These are phyloP conservation scores for Colletotrichum australisinense DNA, from an alignment of 2,329 filamentous ascomycete genomes.

Conservation along the genomic window DNA sequence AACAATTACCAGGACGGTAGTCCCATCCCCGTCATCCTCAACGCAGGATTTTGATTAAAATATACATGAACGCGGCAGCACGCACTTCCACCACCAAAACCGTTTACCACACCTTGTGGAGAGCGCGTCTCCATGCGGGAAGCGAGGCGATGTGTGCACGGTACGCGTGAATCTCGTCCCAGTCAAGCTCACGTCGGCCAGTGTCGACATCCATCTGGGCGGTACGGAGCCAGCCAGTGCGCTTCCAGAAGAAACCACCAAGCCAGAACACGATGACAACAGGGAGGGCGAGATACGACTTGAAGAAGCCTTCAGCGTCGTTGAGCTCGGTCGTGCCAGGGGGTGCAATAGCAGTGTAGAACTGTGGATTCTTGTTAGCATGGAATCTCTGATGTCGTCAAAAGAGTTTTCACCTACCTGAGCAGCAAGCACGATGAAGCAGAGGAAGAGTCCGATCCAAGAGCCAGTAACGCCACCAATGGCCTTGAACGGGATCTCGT, in stretches of 20 bases:
- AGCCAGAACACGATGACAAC: slow-evolving; percentile 66
- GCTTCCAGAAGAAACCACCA: slow-evolving; percentile 73
- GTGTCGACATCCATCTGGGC: slow-evolving; percentile 76
- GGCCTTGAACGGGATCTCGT: slow-evolving; percentile 74
- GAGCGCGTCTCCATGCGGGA: slow-evolving; percentile 60
- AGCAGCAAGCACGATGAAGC: slow-evolving; percentile 63
- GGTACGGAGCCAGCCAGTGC: slow-evolving; percentile 67
- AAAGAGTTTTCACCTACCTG: slow-evolving; percentile 12
- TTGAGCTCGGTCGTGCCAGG: slow-evolving; percentile 44
- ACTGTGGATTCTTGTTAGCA: slow-evolving; percentile 43
- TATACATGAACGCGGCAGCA: background rate
- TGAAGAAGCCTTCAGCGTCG: slow-evolving; percentile 64
- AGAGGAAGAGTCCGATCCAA: slow-evolving; percentile 69
- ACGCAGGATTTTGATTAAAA: background rate
- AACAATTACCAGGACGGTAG: background rate
- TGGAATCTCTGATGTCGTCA: background rate
- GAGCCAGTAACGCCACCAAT: slow-evolving; percentile 71
- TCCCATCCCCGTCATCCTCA: background rate
- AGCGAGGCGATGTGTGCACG: slow-evolving; percentile 59
- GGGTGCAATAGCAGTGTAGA: slow-evolving; percentile 62
- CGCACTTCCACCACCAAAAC: background rate
- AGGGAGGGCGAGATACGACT: slow-evolving; percentile 64
- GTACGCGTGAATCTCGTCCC: slow-evolving; percentile 71
- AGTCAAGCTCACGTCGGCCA: slow-evolving; percentile 73
- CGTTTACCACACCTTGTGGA: slow-evolving; percentile 21